Percentiles rank a stretch among this genome's conserved stretches.
These are phyloP conservation scores for Pyrenophora seminiperda DNA, from an alignment of 2,329 filamentous ascomycete genomes.

Conservation along the genomic window DNA sequence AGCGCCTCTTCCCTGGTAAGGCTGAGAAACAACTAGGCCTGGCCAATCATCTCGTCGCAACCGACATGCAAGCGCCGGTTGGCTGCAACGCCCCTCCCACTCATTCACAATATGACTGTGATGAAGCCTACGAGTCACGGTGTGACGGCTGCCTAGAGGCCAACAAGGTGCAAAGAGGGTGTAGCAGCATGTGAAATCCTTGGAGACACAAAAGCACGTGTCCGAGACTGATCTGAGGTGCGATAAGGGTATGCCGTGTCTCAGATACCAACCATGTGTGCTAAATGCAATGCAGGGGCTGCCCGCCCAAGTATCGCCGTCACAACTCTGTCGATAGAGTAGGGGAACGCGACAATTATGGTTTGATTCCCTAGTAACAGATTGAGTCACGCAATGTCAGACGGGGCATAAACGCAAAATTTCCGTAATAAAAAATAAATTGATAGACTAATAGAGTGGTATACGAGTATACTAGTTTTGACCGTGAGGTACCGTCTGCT, in stretches of 20 bases:
- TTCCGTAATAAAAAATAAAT: constrained; percentile 18
- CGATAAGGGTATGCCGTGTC: constrained; percentile 23
- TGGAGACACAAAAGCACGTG: constrained; percentile 14
- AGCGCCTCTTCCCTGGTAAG: constrained; percentile 12
- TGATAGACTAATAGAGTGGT: constrained; percentile 29
- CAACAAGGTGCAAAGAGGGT: constrained; percentile 11
- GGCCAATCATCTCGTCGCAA: constrained; percentile 12
- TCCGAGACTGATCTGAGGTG: constrained; percentile 23
- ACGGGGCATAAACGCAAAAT: background rate
- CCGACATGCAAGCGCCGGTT: constrained; percentile 17
- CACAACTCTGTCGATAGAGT: background rate
- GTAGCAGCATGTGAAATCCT: constrained; percentile 16
- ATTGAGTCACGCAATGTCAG: constrained; percentile 1
- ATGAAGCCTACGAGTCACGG: constrained; percentile 16
- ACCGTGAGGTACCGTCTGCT: constrained; percentile 34
- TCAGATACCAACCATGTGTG: constrained; percentile 40
- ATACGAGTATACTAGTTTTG: constrained; percentile 38
- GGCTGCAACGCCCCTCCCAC: constrained; percentile 1
- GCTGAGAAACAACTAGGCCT: constrained; percentile 11
- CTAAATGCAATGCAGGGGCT: constrained; percentile 27
- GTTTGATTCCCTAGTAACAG: background rate
- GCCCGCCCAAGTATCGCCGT: constrained; percentile 17
- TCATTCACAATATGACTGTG: constrained; percentile 4
- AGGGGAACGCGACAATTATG: constrained; percentile 5
- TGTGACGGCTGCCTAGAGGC: constrained; percentile 11